Base-by-base conservation (phyloP, 2,329 filamentous ascomycete species). In the Aspergillus tubingensis region DNA sequence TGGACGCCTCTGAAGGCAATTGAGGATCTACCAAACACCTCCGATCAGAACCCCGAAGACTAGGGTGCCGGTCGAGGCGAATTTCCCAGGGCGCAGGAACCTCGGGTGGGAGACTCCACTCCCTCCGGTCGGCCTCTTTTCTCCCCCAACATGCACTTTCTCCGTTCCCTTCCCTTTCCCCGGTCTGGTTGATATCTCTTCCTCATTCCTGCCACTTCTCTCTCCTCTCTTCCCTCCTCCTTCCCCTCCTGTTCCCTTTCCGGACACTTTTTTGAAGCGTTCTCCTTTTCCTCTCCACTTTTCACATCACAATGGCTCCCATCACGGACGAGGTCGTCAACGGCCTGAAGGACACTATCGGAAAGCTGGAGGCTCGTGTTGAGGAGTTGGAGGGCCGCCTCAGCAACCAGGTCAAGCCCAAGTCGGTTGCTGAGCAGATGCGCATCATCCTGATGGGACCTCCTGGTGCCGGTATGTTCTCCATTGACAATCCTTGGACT, bases 361-460 rank as follows among this genome's bases (percentile, higher is more conserved):
- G 86, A 76, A 86, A 87, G 80, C 89, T 99, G 71, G 92, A 98
- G 81, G 82, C 86, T 75, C 90, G 94, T 74, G 90, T 99, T 72
- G 88, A 90, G 79, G 86, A 91, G 74, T 86, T 99, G 68, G 95
- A 99, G 80, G 79, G 85, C 74, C 88, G 87, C 75, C 82, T 95
- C 62, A 74, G 78, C 68, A 70, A 77, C 74, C 75, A 76, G 70
- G 80, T 83, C 62, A 75, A 76, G 66, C 68, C 81, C 62, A 82
- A 80, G 72, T 83, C 83, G 64, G 38, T 78, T 62, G 69, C 83
- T 41, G 84, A 89, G 69, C 86, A 90, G 74, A 86, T 99, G 80
- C 90, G 95, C 81, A 96, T 99, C 91, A 92, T 99, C 73, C 83
- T 99, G 74, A 98, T 99, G 83, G 95, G 95, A 39, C 95, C 95